Percentiles rank a stretch among this genome's conserved stretches.
Evolutionary conservation across 225 moss, liverwort and hornwort genomes (phyloP).

Genomic region (Neckera pumila): DNA sequence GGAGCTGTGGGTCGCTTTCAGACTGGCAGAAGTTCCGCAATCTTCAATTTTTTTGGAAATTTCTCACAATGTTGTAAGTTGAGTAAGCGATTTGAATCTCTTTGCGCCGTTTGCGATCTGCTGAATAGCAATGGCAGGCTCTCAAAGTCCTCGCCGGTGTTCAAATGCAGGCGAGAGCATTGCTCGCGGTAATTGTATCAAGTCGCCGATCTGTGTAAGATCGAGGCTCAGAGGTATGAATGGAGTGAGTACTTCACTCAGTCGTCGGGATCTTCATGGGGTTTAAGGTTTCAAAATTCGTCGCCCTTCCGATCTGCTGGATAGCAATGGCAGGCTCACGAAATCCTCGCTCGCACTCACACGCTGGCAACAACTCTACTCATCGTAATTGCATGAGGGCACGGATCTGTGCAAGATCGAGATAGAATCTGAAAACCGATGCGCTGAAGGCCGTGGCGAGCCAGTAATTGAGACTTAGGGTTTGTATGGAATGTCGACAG

Average conservation of each 20-base stretch:
- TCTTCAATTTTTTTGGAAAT: neutral
- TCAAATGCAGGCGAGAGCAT: neutral
- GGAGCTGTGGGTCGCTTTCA: neutral
- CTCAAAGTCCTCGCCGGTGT: neutral
- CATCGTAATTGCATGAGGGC: neutral
- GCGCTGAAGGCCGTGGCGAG: neutral
- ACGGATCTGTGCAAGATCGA: neutral
- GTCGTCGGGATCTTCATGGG: neutral
- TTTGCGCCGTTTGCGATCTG: neutral
- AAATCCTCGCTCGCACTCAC: neutral
- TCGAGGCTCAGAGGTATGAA: no score
- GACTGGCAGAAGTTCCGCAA: neutral
- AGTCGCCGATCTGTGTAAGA: neutral
- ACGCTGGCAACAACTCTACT: no score
- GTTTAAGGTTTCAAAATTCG: neutral
- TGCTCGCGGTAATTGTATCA: neutral
- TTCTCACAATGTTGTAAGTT: neutral
- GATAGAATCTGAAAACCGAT: neutral
- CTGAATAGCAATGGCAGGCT: neutral
- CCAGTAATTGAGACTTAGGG: neutral
- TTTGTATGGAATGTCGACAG: conserved; percentile 14
- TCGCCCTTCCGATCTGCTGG: neutral
- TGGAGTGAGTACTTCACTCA: neutral
- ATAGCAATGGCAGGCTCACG: neutral
- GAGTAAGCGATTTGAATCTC: neutral